A percentile compares a stretch with the other conserved stretches of the same genome.
Conservation (phyloP, 2,329 filamentous ascomycete genomes). For the Hymenoscyphus albidus region DNA sequence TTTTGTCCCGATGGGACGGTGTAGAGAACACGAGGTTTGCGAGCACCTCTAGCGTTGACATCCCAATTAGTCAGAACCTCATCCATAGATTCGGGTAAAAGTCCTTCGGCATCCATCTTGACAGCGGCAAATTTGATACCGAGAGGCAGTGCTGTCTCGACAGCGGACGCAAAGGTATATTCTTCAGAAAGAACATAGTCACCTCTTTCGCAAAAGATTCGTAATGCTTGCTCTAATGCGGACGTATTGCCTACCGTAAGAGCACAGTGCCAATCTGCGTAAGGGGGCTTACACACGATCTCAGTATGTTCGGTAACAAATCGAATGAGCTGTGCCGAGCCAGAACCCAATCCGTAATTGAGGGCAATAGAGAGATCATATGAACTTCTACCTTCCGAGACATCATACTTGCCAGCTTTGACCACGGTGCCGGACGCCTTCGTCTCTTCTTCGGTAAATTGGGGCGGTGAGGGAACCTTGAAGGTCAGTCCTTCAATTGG, state of each 20-base stretch:
- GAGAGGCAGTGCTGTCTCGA: slow-evolving; percentile 61
- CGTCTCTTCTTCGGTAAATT: slow-evolving; percentile 68
- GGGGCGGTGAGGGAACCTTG: slow-evolving; percentile 65
- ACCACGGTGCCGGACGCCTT: slow-evolving; percentile 56
- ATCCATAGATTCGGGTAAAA: slow-evolving; percentile 60
- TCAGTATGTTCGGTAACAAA: slow-evolving; percentile 96
- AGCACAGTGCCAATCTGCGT: slow-evolving; percentile 83
- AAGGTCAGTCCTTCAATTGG: slow-evolving; percentile 78
- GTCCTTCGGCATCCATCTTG: slow-evolving; percentile 62
- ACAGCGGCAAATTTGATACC: slow-evolving; percentile 59
- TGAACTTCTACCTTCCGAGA: slow-evolving; percentile 50
- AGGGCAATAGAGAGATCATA: slow-evolving; percentile 82
- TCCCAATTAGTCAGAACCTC: slow-evolving; percentile 64
- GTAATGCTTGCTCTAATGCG: slow-evolving; percentile 75
- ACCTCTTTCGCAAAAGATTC: slow-evolving; percentile 73
- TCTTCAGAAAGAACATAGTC: slow-evolving; percentile 84
- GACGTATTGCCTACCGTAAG: slow-evolving; percentile 84
- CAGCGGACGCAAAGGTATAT: slow-evolving; percentile 77
- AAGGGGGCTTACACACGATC: slow-evolving; percentile 80
- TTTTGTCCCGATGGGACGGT: slow-evolving; percentile 72
- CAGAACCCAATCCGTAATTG: slow-evolving; percentile 88
- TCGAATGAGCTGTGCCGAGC: slow-evolving; percentile 80
- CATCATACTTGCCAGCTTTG: slow-evolving; percentile 79
- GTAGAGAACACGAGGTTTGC: slow-evolving; percentile 66
- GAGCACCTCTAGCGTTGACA: slow-evolving; percentile 47